Percentiles rank a stretch among this genome's conserved stretches.
Conservation (phyloP, 106 monocot genomes). For the Xerophyta viscosa region DNA sequence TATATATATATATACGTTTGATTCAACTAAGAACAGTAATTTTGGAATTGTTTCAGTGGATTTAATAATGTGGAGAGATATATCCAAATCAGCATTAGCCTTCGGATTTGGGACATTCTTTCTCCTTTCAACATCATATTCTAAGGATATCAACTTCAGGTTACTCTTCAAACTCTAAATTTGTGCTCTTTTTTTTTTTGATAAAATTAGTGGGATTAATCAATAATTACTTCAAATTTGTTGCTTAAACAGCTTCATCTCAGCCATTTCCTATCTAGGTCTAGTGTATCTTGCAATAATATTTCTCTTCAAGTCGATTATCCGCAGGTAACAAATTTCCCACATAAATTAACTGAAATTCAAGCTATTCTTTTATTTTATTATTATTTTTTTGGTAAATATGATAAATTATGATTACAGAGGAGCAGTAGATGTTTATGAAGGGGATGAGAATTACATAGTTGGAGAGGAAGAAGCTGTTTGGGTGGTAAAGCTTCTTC, state of each 20-base stretch:
- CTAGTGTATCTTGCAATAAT: conserved; percentile 66
- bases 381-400: too few relatives aligned
- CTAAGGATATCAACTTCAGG: conserved; percentile 46
- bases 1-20: neutral
- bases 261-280: conserved; percentile 66
- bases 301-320: conserved; percentile 70
- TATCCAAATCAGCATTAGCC: conserved; percentile 40
- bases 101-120: conserved; percentile 40
- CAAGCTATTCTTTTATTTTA: neutral
- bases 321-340: conserved; percentile 37
- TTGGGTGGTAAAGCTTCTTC: conserved; percentile 40
- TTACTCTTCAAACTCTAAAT: neutral
- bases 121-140: conserved; percentile 38
- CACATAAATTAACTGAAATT: neutral
- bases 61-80: conserved; percentile 91
- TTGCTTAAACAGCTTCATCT: conserved; percentile 54
- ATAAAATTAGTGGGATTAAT: too few relatives aligned
- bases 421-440: conserved; percentile 29
- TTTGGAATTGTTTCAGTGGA: conserved; percentile 44
- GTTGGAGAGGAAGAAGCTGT: conserved; percentile 91
- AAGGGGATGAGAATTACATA: conserved; percentile 19
- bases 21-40: neutral
- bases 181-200: neutral
- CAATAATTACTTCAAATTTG: neutral
- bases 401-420: too few relatives aligned